Conservation (phyloP, 1,284 basidiomycete genomes). For the Pholiota adiposa region DNA sequence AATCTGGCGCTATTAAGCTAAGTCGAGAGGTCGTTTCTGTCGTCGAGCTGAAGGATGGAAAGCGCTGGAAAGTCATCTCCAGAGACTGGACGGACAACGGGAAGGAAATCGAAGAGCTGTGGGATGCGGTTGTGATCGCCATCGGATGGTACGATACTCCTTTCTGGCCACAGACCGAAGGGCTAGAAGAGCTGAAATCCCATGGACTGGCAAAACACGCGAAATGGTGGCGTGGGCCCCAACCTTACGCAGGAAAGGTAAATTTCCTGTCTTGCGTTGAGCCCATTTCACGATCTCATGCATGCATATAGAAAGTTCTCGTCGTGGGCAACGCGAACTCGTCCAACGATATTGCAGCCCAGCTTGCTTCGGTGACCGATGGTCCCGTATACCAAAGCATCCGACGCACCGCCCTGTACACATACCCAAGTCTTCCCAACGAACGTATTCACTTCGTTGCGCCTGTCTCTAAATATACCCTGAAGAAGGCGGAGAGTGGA, state of each 20-base stretch:
- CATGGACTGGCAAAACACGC: conserved; percentile 41
- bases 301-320: conserved; percentile 38
- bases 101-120: conserved; percentile 34
- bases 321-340: conserved; percentile 54
- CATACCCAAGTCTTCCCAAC: conserved; percentile 46
- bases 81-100: conserved; percentile 39
- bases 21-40: conserved; percentile 34
- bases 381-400: conserved; percentile 48
- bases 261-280: neutral
- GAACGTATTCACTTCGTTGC: conserved; percentile 44
- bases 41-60: conserved; percentile 32
- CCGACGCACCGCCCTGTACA: conserved; percentile 39
- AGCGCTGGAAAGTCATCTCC: conserved; percentile 44
- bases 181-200: conserved; percentile 37
- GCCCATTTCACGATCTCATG: neutral
- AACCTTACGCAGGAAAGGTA: conserved; percentile 45
- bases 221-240: conserved; percentile 42
- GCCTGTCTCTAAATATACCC: conserved; percentile 38
- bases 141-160: conserved; percentile 49
- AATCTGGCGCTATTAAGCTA: conserved; percentile 36
- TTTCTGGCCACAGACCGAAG: conserved; percentile 44
- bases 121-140: conserved; percentile 51
- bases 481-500: conserved; percentile 13
- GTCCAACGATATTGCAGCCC: conserved; percentile 50
- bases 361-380: conserved; percentile 39